Base-by-base conservation (phyloP, 2,329 filamentous ascomycete species). In the Colletotrichum sp. region DNA sequence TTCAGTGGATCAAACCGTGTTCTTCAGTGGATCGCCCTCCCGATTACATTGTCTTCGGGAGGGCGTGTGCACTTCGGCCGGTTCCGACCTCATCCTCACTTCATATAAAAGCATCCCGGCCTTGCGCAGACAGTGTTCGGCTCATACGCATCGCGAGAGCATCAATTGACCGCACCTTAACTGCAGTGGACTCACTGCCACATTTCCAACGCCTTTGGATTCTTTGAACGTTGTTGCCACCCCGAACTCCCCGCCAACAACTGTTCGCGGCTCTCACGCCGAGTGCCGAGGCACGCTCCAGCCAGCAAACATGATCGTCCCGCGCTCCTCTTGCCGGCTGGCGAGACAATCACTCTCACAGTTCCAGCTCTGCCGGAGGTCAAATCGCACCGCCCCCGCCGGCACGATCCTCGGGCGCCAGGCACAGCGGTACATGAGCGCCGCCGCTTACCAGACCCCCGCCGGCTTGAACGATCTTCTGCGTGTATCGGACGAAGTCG, bases 401-500 rank as follows among this genome's bases (percentile, higher is more conserved):
- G 61, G 61, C 21, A 13, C 34, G 8, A 61, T 38, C 12, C 36
- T 67, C 16, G 55, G 21, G 27, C 29, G 70, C 16, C 57, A n/a
- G 29, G 51, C n/a, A 33, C 54, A 58, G 24, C 69, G 72, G 31
- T 55, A 69, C 27, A 74, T 74, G 69, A 74, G 72, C 31, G 70
- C 72, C 58, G 69, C 64, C 27, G 65, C 72, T 9, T 73, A 72
- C 16, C 72, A 67, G 58, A 62, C 75, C 57, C 75, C 80, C 7
- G 73, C 75, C n/a, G 80, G 81, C 15, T 77, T 88, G 36, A 80
- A 81, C 72, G 78, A 82, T 54, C 77, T 95, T 74, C 88, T 97
- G 70, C 89, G 88, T 67, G 87, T 98, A 55, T 96, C 95, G 1
- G 93, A 96, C 65, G 96, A 98, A 83, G 93, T 99, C 15, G 87